Base-by-base conservation (phyloP, 805 yeast genomes). In the Metschnikowia vanudenii region DNA sequence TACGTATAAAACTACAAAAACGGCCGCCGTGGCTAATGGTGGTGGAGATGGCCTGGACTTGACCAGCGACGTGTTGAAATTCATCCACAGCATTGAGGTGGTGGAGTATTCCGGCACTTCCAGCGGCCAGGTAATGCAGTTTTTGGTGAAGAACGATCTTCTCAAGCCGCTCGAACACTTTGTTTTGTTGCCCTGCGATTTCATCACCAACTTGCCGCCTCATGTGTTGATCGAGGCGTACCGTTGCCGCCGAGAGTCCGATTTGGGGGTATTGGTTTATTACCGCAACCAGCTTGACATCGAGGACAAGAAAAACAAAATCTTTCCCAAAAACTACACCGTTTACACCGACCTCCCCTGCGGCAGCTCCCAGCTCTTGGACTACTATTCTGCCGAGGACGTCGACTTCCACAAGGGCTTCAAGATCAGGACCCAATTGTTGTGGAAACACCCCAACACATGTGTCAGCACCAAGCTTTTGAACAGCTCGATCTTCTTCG, bases 131-230 rank as follows among this genome's bases (percentile, higher is more conserved):
- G 69, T 82, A 39, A 60, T 88, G 33, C 72, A 74, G 37, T 76
- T 64, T 14, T 54, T 79, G 46, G 65, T 78, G 51, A 69, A 78
- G 71, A 68, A 49, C 61, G 67, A 44, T 58, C 68, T 26, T 53
- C 62, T 43, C 59, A 74, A 29, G 83, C 50, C 56, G 11, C 41
- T 47, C 19, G 56, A 59, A 35, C 57, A 65, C 60, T 84, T 89
- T 59, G 88, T 90, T n/a, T 65, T 94, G 28, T 68, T 94, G 45
- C 97, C 98, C 7, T 92, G 97, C 69, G 99, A 95, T 64, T 88
- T 94, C 62, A 74, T 95, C 44, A 90, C 98, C 2, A 92, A 91
- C 61, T 72, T 92, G 32, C 96, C 96, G 3, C 96, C 98, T 10
- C 92, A 88, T 58, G 84, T 85, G 16, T 74, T 94, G 28, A 81